A percentile compares a stretch with the other conserved stretches of the same genome.
Evolutionary conservation across 305 asterid genomes (phyloP).

Genomic region (Solanum aculeatissimum): DNA sequence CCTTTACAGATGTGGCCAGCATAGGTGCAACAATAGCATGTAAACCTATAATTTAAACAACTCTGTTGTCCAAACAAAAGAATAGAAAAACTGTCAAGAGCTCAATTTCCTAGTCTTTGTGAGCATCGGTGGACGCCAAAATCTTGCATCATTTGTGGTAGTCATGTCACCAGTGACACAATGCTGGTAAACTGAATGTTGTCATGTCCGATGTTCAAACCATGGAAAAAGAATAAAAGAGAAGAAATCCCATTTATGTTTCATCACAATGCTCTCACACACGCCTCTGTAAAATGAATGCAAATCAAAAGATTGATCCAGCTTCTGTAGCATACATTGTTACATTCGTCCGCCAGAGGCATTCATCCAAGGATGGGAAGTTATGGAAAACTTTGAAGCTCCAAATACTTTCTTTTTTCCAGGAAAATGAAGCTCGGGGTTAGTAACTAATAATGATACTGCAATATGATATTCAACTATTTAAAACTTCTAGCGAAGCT

Average conservation of each 20-base stretch:
- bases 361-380: no score
- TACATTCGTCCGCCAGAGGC: not conserved
- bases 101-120: not conserved
- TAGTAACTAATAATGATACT: not conserved
- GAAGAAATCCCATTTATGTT: not conserved
- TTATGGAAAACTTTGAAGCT: not conserved
- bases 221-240: not conserved
- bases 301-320: not conserved
- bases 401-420: not conserved
- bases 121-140: not conserved
- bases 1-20: not conserved
- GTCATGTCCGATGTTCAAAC: not conserved
- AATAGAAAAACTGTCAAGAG: not conserved
- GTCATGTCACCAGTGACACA: not conserved
- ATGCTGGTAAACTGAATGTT: not conserved
- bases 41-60: not conserved
- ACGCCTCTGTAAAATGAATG: not conserved
- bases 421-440: not conserved
- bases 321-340: not conserved
- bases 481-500: not conserved
- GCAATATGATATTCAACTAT: not conserved
- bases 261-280: not conserved
- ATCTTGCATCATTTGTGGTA: not conserved
- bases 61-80: not conserved
- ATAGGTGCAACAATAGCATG: not conserved